Evolutionary conservation across 352 stramenopile species (phyloP), one percentile per base, ranked within the genome.

Genomic region (Blastocystis sp.): DNA sequence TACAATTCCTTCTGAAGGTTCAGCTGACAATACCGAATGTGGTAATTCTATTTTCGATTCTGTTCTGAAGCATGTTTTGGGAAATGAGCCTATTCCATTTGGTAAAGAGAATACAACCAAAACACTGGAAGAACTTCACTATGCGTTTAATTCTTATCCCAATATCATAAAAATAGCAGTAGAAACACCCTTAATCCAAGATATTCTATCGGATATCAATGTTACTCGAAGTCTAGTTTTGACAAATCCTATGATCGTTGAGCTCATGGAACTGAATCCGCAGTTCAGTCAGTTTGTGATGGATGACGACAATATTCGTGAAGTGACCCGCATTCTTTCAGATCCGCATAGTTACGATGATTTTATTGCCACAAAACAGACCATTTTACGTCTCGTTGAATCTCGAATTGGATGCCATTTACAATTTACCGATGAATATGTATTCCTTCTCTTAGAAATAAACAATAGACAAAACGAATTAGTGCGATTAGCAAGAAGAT

Each of bases 41-140:
- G 37, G 6, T 29, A 43, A 77, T 50, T 77, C 66, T 1, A 55
- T 77, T 54, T 13, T 82, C 4, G 53, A 82, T 9, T 82, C 73
- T 4, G 68, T 82, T 82, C 26, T 59, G 18, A 82, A 82, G 73
- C 73, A 82, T 41, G 20, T 82, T 23, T 43, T 82, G 7, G 45
- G 73, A 20, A 26, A 82, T 8, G 69, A 79, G 3, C 6, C 61
- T 23, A 2, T 54, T 23, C 1, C 18, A 13, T 29, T 26, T 7
- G 20, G 7, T 9, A n/a, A 62, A 9, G 23, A n/a, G 34, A n/a
- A 47, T 23, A 7, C 9, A 43, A n/a, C 50, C 13, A 23, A 64
- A 9, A 54, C 45, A 13, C 53, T 64, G 9, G 73, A 82, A 43
- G 29, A 69, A 41, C 18, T 82, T 39, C 73, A 64, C 45, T 45